A percentile compares a stretch with the other conserved stretches of the same genome.
Conservation (phyloP, 2,329 filamentous ascomycete genomes). For the Ploettnerulaceae sp. region DNA sequence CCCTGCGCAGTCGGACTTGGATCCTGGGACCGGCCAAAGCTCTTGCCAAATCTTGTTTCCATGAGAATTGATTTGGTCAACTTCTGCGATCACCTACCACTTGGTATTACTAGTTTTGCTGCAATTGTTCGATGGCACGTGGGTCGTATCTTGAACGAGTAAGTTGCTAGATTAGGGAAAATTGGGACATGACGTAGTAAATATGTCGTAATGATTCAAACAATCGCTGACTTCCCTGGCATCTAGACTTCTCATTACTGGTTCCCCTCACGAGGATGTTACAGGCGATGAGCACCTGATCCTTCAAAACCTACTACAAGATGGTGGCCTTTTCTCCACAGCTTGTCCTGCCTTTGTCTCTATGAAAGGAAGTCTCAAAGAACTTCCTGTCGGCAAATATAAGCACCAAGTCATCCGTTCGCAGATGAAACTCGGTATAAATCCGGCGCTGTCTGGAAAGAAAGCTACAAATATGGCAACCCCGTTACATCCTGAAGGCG, state of each 20-base stretch:
- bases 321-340: constrained; percentile 19
- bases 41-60: constrained; percentile 16
- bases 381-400: constrained; percentile 8
- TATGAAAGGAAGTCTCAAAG: constrained; percentile 7
- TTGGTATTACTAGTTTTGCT: constrained; percentile 10
- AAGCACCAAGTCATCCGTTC: constrained; percentile 11
- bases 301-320: constrained; percentile 15
- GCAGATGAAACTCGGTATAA: not conserved
- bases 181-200: too few relatives aligned
- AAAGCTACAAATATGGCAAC: constrained; percentile 3
- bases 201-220: too few relatives aligned
- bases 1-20: not conserved
- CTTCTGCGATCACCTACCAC: constrained; percentile 23
- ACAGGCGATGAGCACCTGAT: constrained; percentile 9
- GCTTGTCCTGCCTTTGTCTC: constrained; percentile 17
- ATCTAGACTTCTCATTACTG: constrained; percentile 21
- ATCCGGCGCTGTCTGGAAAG: not conserved
- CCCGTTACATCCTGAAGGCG: constrained; percentile 17
- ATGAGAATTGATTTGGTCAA: constrained; percentile 25
- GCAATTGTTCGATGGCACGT: constrained; percentile 20
- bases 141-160: constrained; percentile 16
- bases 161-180: too few relatives aligned
- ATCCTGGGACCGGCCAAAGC: constrained; percentile 5
- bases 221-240: too few relatives aligned
- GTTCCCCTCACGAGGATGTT: constrained; percentile 11